A percentile compares a stretch with the other conserved stretches of the same genome.
Conservation (phyloP, 1,284 basidiomycete species). For the Lentinula novae-zelandiae region DNA sequence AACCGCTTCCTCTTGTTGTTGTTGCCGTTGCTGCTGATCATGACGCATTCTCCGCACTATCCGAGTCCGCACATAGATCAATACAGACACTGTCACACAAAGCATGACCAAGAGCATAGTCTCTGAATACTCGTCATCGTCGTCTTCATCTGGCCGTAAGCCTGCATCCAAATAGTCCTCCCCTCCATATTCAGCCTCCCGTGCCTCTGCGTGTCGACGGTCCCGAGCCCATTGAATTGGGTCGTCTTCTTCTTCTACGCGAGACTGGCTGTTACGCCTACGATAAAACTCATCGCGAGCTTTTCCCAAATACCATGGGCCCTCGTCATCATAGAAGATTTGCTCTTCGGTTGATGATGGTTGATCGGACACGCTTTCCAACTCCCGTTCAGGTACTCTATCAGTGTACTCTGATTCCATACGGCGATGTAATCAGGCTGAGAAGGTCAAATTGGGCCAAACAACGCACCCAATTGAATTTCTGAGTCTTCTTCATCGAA, state of each 20-base stretch:
- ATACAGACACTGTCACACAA: conserved; percentile 59
- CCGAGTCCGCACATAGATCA: conserved; percentile 70
- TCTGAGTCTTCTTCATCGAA: conserved; percentile 39
- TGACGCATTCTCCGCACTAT: conserved; percentile 66
- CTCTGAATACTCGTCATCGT: conserved; percentile 66
- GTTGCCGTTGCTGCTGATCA: conserved; percentile 39
- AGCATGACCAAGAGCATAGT: conserved; percentile 67
- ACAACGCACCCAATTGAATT: conserved; percentile 25
- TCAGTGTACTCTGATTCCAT: neutral
- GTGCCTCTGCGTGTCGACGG: conserved; percentile 66
- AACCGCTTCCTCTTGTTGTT: conserved; percentile 20
- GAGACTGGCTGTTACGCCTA: conserved; percentile 41
- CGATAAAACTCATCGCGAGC: conserved; percentile 70
- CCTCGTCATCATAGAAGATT: conserved; percentile 45
- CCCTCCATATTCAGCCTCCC: conserved; percentile 70
- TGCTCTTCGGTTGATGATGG: conserved; percentile 17
- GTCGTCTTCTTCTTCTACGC: conserved; percentile 54
- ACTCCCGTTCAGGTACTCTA: conserved; percentile 25
- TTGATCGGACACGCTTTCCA: conserved; percentile 23
- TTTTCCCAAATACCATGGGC: conserved; percentile 75
- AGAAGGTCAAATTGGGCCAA: neutral
- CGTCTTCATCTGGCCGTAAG: conserved; percentile 49
- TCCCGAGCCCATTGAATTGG: conserved; percentile 79
- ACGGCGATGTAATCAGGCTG: neutral
- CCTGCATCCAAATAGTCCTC: conserved; percentile 79